These are phyloP conservation scores for Taphrina betulina DNA, from an alignment of 1,139 yeast genomes.

Conservation along the genomic window DNA sequence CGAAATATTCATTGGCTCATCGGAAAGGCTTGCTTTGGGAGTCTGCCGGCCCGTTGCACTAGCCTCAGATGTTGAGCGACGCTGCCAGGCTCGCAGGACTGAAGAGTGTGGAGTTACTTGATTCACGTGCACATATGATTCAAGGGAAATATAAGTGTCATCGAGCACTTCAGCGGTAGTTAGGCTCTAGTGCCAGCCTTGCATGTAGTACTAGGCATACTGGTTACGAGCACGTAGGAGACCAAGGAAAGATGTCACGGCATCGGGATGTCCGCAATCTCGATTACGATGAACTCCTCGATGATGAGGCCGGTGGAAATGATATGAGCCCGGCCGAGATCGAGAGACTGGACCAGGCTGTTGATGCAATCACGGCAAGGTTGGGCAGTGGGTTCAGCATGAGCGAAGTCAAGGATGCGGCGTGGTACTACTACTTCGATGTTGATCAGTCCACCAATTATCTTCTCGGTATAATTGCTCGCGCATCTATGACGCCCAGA, in stretches of 20 bases:
- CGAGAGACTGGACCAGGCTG: conserved; percentile 28
- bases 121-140: no score
- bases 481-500: neutral
- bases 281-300: conserved; percentile 31
- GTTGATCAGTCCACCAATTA: conserved; percentile 56
- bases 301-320: conserved; percentile 21
- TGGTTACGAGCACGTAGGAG: no score
- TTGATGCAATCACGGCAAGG: conserved; percentile 22
- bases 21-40: no score
- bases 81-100: no score
- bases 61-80: no score
- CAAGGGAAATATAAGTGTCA: no score
- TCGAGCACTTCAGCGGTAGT: no score
- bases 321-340: conserved; percentile 8
- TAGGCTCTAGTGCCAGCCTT: no score
- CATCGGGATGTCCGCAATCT: conserved; percentile 34
- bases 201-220: no score
- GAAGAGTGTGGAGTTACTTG: no score
- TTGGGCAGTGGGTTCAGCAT: conserved; percentile 23
- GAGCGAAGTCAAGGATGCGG: conserved; percentile 54
- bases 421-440: conserved; percentile 62
- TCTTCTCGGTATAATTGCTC: conserved; percentile 48
- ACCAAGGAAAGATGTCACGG: conserved; percentile 35
- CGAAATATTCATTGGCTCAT: no score
- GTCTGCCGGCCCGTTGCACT: no score